A percentile compares a stretch with the other conserved stretches of the same genome.
Evolutionary conservation across 768 basidiomycete genomes (phyloP).

Genomic region (Hortiboletus campestris): DNA sequence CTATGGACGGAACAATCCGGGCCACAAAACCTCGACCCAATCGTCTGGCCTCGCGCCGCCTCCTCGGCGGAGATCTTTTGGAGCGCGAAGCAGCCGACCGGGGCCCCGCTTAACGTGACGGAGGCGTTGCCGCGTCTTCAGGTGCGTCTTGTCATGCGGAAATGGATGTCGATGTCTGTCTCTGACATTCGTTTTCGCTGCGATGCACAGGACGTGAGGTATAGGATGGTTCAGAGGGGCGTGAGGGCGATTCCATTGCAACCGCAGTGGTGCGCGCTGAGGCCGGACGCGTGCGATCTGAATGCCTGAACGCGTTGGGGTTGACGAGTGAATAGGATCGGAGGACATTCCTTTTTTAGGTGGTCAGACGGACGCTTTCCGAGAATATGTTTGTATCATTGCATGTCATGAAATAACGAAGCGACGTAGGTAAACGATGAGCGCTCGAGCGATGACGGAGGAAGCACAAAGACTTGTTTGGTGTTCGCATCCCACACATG

Average conservation of each 20-base stretch:
- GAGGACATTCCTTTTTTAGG: no score
- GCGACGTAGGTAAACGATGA: no score
- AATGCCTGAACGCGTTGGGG: slow-evolving; percentile 9
- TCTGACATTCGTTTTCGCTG: neutral
- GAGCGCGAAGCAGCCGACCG: slow-evolving; percentile 42
- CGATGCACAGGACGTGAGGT: slow-evolving; percentile 37
- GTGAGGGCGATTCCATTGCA: slow-evolving; percentile 49
- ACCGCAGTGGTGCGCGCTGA: slow-evolving; percentile 55
- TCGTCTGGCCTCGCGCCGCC: slow-evolving; percentile 48
- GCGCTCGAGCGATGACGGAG: no score
- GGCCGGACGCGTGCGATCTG: slow-evolving; percentile 46
- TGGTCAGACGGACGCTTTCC: no score
- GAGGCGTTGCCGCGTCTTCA: slow-evolving; percentile 52
- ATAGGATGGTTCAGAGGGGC: slow-evolving; percentile 49
- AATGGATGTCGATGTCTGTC: neutral
- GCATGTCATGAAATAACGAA: no score
- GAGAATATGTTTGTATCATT: no score
- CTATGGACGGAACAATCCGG: slow-evolving; percentile 49
- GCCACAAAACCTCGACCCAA: slow-evolving; percentile 41
- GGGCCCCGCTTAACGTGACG: slow-evolving; percentile 30
- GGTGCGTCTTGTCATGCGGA: slow-evolving; percentile 3
- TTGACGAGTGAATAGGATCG: no score
- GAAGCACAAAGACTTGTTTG: no score
- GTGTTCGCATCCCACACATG: no score
- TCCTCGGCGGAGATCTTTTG: slow-evolving; percentile 54